Base-by-base conservation (phyloP, 2,329 filamentous ascomycete species). In the Aspergillus persii region DNA sequence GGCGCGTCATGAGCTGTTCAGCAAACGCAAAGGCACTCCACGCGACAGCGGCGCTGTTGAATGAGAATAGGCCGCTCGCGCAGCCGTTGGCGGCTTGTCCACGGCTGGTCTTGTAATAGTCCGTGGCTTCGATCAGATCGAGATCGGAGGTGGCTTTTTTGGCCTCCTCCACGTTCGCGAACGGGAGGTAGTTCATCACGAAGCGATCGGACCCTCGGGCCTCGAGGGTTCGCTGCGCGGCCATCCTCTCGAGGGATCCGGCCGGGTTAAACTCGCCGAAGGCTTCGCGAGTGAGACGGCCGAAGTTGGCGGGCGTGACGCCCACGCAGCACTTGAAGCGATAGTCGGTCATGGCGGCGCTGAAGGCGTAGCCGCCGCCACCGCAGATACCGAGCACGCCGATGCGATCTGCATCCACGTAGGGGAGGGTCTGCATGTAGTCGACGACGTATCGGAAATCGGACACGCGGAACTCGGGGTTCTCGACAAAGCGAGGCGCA, bases 381-480 rank as follows among this genome's bases (percentile, higher is more conserved):
- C 59, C 64, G 31, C 67, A 70, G 47, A 69, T 63, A 3, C 68
- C 68, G 3, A 69, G 60, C 3, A 67, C 66, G 3, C 65, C 66
- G 36, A 70, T 67, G 3, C 59, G 60, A 29, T 64, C 61, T 2
- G 61, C 3, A 11, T 70, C 61, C 8, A 70, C 65, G 12, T 64
- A 62, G 8, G 63, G 54, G 1, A 65, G 60, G 6, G 57, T 61
- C 50, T 65, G 61, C 39, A 70, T 57, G 53, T 67, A 69, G 54
- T 67, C 64, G 55, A 67, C 64, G 1, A 65, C 68, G 4, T 18
- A 60, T 18, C 62, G 60, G 44, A 70, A 61, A 30, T 69, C 68
- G n/a, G 58, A 61, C 47, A 68, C 66, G 27, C 66, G 63, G 15
- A 62, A 56, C 18, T 63, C 64, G 11, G 68, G 68, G 51, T 69